Percentiles rank a stretch among this genome's conserved stretches.
These are phyloP conservation scores for Hansfordia pulvinata DNA, from an alignment of 2,329 filamentous ascomycete genomes.

Conservation along the genomic window DNA sequence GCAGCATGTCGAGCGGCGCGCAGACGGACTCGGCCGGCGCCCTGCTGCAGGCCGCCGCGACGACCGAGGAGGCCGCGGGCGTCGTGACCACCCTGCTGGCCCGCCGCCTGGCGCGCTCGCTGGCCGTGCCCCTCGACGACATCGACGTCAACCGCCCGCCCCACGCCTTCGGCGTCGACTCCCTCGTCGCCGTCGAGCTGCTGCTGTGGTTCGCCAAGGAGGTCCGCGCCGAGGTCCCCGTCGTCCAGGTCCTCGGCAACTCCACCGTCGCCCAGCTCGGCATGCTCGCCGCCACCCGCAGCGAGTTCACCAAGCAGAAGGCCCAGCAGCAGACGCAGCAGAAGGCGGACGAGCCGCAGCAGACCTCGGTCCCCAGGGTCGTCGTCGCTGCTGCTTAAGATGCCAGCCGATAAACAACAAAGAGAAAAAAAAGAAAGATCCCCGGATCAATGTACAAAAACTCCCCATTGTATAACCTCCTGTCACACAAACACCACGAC, in stretches of 20 bases:
- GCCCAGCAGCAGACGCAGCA: too few species aligned
- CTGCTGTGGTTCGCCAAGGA: neutral
- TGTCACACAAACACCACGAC: too few species aligned
- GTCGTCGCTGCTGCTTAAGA: too few species aligned
- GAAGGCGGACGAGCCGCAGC: too few species aligned
- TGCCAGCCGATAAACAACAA: too few species aligned
- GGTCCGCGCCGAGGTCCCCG: slow-evolving; percentile 5
- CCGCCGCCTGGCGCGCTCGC: neutral
- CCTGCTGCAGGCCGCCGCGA: neutral
- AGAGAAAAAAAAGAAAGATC: too few species aligned
- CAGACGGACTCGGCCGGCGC: neutral
- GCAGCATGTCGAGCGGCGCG: neutral
- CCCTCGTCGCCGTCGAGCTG: slow-evolving; percentile 1
- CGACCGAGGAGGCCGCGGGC: neutral
- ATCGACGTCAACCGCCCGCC: neutral
- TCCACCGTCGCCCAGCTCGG: too few species aligned
- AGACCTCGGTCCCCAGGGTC: too few species aligned
- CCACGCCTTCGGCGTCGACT: neutral
- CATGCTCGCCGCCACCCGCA: too few species aligned
- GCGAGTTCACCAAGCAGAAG: too few species aligned
- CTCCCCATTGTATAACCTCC: too few species aligned
- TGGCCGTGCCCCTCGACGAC: neutral
- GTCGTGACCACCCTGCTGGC: neutral
- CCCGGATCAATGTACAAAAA: too few species aligned
- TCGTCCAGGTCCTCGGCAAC: slow-evolving; percentile 7